Base-by-base conservation (phyloP, 805 yeast genomes). In the Metschnikowia borealis region DNA sequence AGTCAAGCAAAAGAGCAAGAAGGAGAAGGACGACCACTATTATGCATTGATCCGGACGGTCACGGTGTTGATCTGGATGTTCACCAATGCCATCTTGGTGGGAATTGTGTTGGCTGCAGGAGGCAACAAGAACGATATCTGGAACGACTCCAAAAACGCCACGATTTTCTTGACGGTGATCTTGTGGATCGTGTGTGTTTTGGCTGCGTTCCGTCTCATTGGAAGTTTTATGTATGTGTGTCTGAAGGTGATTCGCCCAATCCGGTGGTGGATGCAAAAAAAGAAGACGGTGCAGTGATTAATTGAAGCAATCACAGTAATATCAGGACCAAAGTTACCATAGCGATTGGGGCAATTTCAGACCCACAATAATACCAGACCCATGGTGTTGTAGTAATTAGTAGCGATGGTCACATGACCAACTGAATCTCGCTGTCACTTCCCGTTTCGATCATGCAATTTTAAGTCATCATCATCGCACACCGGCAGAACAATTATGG, bases 111-210 rank as follows among this genome's bases (percentile, higher is more conserved):
- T 90, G 51, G 88, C 89, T 52, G 81, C 90, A 1, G 96, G 91
- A 48, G 97, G 97, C 5, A 70, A 87, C 35, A 78, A 76, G 52
- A 71, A 77, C 10, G 61, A 61, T 57, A 66, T 46, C 37, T 62
- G 62, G 51, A 66, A 63, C 48, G 65, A 65, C 38, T 58, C 63
- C 39, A 62, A 69, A 8, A 77, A 85, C 66, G 76, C 89, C 1
- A 77, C 81, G 37, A 70, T 83, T 6, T 92, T 89, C 64, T 78
- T 92, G 66, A 81, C 94, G 5, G 89, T 92, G 31, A 85, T 92
- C 42, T 73, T 92, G 57, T 92, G 98, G 97, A 71, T 91, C 35
- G 98, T 92, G 39, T 97, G 97, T 3, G 87, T 84, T 26, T 80
- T 89, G 76, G 97, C 98, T 0, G 77, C 84, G 6, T 84, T 89